Conservation (phyloP, 2,329 filamentous ascomycete species). For the Sarocladium strictum region DNA sequence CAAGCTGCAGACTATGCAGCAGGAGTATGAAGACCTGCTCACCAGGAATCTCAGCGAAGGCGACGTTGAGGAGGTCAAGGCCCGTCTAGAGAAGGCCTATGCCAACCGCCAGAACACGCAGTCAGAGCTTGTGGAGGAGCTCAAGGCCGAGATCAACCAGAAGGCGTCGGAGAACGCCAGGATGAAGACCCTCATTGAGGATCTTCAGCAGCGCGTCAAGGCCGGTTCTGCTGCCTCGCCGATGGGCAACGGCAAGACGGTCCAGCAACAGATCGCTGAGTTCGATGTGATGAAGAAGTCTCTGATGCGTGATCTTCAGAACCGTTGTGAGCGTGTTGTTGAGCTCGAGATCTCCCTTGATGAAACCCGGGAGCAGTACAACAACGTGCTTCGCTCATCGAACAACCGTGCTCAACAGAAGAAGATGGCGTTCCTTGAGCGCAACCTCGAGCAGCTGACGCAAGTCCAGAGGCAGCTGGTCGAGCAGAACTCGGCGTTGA, state of each 20-base stretch:
- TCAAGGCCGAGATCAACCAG: slow-evolving; percentile 68
- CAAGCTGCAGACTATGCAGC: slow-evolving; percentile 67
- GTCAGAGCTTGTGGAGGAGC: slow-evolving; percentile 65
- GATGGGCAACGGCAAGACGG: slow-evolving; percentile 78
- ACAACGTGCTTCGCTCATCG: slow-evolving; percentile 91
- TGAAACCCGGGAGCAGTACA: slow-evolving; percentile 97
- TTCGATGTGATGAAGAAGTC: slow-evolving; percentile 99
- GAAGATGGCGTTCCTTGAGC: slow-evolving; percentile 99
- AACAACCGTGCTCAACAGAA: slow-evolving; percentile 99
- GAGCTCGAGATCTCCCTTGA: slow-evolving; percentile 97
- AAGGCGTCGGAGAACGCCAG: slow-evolving; percentile 78
- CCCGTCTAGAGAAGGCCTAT: slow-evolving; percentile 70
- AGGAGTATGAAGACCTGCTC: slow-evolving; percentile 78
- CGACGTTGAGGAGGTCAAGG: slow-evolving; percentile 81
- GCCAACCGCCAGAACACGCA: slow-evolving; percentile 68
- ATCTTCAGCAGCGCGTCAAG: slow-evolving; percentile 70
- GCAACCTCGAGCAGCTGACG: slow-evolving; percentile 95
- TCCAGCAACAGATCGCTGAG: slow-evolving; percentile 96
- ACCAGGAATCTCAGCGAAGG: slow-evolving; percentile 70
- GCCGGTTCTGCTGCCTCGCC: slow-evolving; percentile 44
- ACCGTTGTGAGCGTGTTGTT: slow-evolving; percentile 95
- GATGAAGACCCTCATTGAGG: slow-evolving; percentile 74
- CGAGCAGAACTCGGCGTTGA: slow-evolving; percentile 92
- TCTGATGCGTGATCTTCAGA: slow-evolving; percentile 96
- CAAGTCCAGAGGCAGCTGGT: slow-evolving; percentile 96